Evolutionary conservation across 2,329 filamentous ascomycete species (phyloP).

Genomic region (Sarocladiaceae sp.): DNA sequence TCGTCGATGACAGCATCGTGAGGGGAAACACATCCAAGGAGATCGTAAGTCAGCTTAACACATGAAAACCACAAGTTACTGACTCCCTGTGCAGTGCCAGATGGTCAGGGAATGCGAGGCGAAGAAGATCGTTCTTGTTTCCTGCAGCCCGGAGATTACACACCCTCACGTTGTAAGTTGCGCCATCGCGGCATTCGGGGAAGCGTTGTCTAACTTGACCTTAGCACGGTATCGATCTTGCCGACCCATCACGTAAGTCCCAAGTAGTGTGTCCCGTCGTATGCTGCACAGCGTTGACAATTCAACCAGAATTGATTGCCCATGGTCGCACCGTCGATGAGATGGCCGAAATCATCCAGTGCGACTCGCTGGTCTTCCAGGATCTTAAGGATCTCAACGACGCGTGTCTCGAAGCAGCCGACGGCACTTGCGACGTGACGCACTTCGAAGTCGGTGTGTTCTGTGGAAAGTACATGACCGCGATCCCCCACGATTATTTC

Average conservation of each 20-base stretch:
- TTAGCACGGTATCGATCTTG: slow-evolving; percentile 43
- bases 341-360: slow-evolving; percentile 34
- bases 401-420: slow-evolving; percentile 67
- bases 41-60: slow-evolving; percentile 48
- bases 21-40: slow-evolving; percentile 62
- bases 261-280: neutral
- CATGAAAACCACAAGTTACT: neutral
- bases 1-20: slow-evolving; percentile 89
- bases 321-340: slow-evolving; percentile 32
- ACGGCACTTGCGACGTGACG: slow-evolving; percentile 43
- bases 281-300: neutral
- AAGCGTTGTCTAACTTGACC: neutral
- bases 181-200: neutral
- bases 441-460: slow-evolving; percentile 91
- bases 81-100: slow-evolving; percentile 19
- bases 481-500: slow-evolving; percentile 74
- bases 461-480: slow-evolving; percentile 78
- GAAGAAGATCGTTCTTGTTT: slow-evolving; percentile 74
- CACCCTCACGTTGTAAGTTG: slow-evolving; percentile 76
- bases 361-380: slow-evolving; percentile 50
- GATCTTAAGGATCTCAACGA: slow-evolving; percentile 69
- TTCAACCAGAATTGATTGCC: slow-evolving; percentile 35
- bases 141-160: slow-evolving; percentile 74
- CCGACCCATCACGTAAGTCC: slow-evolving; percentile 29
- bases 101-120: slow-evolving; percentile 85